phyloP scores from a whole-genome alignment of 768 basidiomycete genomes.

The Phanerodontia chrysosporium region DNA sequence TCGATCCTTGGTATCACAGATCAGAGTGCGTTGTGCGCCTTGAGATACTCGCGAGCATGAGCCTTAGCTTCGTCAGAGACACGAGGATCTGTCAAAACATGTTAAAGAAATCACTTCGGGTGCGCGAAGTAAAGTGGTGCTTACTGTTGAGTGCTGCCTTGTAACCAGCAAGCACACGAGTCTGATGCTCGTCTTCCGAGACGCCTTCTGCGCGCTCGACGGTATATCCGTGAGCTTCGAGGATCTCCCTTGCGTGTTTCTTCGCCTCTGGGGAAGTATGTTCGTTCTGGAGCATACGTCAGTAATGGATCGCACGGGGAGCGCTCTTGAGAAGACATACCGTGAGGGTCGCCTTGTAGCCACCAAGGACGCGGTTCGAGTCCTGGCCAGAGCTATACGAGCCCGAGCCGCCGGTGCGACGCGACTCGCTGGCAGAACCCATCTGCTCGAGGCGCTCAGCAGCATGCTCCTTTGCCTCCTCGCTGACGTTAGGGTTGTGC shows the following conservation, averaged over 20 bases:
- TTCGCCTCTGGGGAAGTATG: constrained; percentile 47
- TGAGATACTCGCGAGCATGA: constrained; percentile 40
- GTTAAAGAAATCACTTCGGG: background rate
- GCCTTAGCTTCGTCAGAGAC: constrained; percentile 46
- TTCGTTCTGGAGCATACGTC: constrained; percentile 27
- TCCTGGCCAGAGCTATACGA: constrained; percentile 14
- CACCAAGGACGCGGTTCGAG: constrained; percentile 31
- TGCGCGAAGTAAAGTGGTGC: constrained; percentile 13
- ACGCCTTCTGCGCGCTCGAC: constrained; percentile 27
- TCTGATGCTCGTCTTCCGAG: constrained; percentile 36
- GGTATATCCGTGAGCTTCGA: constrained; percentile 40
- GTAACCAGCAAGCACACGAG: constrained; percentile 49
- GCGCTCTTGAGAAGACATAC: constrained; percentile 30
- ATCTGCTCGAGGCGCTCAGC: constrained; percentile 40
- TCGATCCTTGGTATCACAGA: background rate
- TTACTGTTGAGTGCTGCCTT: constrained; percentile 51
- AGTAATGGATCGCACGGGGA: constrained; percentile 9
- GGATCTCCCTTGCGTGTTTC: constrained; percentile 48
- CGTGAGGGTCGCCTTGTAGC: constrained; percentile 46
- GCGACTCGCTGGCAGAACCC: constrained; percentile 27
- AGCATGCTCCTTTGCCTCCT: constrained; percentile 50
- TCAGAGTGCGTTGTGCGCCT: constrained; percentile 24
- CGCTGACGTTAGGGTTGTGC: constrained; percentile 53
- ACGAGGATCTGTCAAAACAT: constrained; percentile 22
- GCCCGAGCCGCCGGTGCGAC: background rate